These are phyloP conservation scores for Dryadomyces quercus-mongolicae DNA, from an alignment of 2,329 filamentous ascomycete genomes.

Conservation along the genomic window DNA sequence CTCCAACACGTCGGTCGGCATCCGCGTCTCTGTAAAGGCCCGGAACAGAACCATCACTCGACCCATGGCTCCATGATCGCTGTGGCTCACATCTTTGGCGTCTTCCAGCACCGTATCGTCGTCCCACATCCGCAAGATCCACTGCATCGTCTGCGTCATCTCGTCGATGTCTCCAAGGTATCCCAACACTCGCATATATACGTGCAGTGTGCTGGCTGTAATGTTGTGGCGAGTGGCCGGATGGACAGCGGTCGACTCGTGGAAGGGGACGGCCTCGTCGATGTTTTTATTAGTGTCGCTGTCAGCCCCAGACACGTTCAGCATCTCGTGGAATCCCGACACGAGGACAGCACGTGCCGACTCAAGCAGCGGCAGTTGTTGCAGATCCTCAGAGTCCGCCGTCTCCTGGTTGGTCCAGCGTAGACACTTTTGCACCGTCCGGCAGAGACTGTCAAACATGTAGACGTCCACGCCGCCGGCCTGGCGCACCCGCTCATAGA, in stretches of 20 bases:
- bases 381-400: not conserved
- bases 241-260: too few relatives aligned
- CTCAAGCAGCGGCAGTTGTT: conserved; percentile 4
- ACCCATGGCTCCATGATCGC: conserved; percentile 19
- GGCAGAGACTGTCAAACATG: conserved; percentile 24
- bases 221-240: conserved; percentile 27
- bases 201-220: conserved; percentile 35
- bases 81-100: conserved; percentile 23
- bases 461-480: conserved; percentile 21
- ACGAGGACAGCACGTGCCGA: conserved; percentile 10
- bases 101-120: conserved; percentile 20
- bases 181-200: conserved; percentile 52
- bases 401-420: conserved; percentile 3
- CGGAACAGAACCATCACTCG: conserved; percentile 26
- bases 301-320: conserved; percentile 9
- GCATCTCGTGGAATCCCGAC: conserved; percentile 14
- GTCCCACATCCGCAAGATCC: conserved; percentile 41
- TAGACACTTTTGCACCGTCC: conserved; percentile 4
- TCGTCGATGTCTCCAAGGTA: conserved; percentile 45
- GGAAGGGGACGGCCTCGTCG: not conserved
- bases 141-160: conserved; percentile 44
- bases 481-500: conserved; percentile 17
- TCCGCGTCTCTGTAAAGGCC: conserved; percentile 31
- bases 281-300: too few relatives aligned
- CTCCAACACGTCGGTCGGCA: conserved; percentile 18